These are phyloP conservation scores for Blastomyces percursus DNA, from an alignment of 2,329 filamentous ascomycete genomes.

Conservation along the genomic window DNA sequence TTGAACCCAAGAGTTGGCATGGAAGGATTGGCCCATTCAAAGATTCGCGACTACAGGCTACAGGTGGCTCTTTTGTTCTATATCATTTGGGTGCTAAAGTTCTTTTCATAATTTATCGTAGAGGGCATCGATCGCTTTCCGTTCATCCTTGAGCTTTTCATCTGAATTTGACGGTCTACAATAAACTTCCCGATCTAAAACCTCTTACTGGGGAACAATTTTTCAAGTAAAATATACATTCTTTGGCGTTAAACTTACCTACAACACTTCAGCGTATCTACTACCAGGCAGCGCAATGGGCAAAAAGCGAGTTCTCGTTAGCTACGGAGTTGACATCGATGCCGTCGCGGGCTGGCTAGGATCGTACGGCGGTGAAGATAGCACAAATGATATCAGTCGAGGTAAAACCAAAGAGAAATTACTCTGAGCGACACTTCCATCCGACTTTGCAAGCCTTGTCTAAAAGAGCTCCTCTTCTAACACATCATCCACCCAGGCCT, in stretches of 20 bases:
- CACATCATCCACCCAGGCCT: constrained; percentile 34
- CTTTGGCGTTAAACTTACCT: background rate
- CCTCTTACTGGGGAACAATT: background rate
- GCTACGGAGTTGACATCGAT: constrained; percentile 63
- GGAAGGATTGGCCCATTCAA: background rate
- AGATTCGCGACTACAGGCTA: no score
- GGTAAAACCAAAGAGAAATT: constrained; percentile 31
- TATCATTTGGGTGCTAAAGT: no score
- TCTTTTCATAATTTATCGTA: no score
- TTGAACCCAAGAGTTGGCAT: background rate
- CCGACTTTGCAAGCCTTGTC: background rate
- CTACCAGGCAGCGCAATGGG: constrained; percentile 23
- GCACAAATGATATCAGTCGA: constrained; percentile 59
- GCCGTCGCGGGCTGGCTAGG: constrained; percentile 68
- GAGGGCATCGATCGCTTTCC: background rate
- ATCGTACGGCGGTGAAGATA: constrained; percentile 63
- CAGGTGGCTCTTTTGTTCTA: no score
- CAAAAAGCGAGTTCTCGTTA: constrained; percentile 44
- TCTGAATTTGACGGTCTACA: no score
- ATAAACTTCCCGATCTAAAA: background rate
- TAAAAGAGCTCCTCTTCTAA: background rate
- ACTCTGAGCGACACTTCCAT: background rate
- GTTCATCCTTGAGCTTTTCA: background rate
- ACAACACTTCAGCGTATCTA: constrained; percentile 4
- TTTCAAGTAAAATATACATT: background rate